A percentile compares a stretch with the other conserved stretches of the same genome.
Evolutionary conservation across 768 basidiomycete species (phyloP).

Genomic region (Bullera alba): DNA sequence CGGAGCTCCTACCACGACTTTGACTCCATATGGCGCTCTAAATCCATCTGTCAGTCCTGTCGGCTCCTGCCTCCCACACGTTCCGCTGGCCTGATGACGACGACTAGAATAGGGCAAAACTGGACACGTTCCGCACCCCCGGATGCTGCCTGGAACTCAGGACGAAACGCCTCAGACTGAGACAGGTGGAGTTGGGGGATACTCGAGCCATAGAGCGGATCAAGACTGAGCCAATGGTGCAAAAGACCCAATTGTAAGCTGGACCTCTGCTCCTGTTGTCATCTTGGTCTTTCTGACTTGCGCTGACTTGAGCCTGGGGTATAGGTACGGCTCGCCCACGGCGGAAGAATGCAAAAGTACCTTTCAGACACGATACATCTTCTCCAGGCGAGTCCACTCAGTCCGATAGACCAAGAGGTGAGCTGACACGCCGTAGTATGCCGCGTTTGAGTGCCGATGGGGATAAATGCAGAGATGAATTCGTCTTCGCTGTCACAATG

Average conservation of each 20-base stretch:
- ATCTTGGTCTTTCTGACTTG: neutral
- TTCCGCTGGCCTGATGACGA: no score
- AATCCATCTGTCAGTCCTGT: no score
- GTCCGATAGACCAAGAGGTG: neutral
- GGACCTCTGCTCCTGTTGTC: neutral
- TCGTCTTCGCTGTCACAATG: slow-evolving; percentile 38
- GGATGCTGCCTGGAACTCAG: slow-evolving; percentile 18
- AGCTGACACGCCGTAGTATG: slow-evolving; percentile 8
- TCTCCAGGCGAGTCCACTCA: slow-evolving; percentile 10
- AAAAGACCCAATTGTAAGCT: slow-evolving; percentile 38
- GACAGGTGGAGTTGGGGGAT: slow-evolving; percentile 25
- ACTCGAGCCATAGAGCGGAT: slow-evolving; percentile 26
- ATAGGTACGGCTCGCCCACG: neutral
- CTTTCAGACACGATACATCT: slow-evolving; percentile 28
- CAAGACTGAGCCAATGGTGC: slow-evolving; percentile 39
- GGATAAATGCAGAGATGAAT: slow-evolving; percentile 14
- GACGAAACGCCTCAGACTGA: slow-evolving; percentile 25
- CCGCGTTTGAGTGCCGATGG: slow-evolving; percentile 8
- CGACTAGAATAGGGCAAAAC: neutral
- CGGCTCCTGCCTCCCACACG: no score
- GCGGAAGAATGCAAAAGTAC: slow-evolving; percentile 8
- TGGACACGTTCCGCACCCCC: neutral
- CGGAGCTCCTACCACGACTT: no score
- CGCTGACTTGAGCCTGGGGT: neutral
- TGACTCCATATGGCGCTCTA: no score